Evolutionary conservation across 2,329 filamentous ascomycete genomes (phyloP).

Genomic region (Trichoderma sp.): DNA sequence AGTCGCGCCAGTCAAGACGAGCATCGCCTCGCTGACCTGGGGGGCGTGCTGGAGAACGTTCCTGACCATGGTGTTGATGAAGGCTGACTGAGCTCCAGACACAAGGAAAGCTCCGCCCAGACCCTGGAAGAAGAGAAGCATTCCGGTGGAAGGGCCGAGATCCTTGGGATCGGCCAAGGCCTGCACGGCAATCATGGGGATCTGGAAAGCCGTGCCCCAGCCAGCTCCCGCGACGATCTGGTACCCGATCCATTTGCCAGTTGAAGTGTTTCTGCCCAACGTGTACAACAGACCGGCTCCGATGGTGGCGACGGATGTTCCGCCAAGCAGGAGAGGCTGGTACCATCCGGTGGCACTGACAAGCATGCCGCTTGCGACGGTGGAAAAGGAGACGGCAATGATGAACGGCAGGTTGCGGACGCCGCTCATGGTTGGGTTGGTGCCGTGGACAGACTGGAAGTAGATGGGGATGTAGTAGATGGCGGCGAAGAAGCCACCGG

Average conservation of each 20-base stretch:
- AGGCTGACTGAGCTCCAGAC: conserved; percentile 51
- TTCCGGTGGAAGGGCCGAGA: conserved; percentile 51
- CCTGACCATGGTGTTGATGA: conserved; percentile 49
- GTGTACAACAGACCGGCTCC: conserved; percentile 49
- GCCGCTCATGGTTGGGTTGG: conserved; percentile 45
- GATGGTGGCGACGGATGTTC: conserved; percentile 47
- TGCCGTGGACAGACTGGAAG: conserved; percentile 48
- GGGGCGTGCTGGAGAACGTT: conserved; percentile 42
- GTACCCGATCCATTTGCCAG: conserved; percentile 55
- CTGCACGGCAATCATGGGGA: conserved; percentile 56
- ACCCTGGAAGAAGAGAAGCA: conserved; percentile 52
- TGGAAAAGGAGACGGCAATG: conserved; percentile 48
- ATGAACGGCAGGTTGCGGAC: conserved; percentile 52
- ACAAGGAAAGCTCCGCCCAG: conserved; percentile 55
- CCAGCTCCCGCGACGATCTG: conserved; percentile 55
- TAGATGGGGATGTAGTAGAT: conserved; percentile 55
- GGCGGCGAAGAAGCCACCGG: conserved; percentile 48
- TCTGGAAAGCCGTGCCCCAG: conserved; percentile 50
- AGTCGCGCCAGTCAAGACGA: conserved; percentile 54
- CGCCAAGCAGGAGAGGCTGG: conserved; percentile 50
- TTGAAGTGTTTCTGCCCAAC: conserved; percentile 44
- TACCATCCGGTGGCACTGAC: conserved; percentile 48
- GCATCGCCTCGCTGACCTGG: conserved; percentile 40
- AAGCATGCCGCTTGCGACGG: conserved; percentile 44
- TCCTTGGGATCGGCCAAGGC: conserved; percentile 46